These are phyloP conservation scores for Fusarium sp. DNA, from an alignment of 2,329 filamentous ascomycete species.

Conservation along the genomic window DNA sequence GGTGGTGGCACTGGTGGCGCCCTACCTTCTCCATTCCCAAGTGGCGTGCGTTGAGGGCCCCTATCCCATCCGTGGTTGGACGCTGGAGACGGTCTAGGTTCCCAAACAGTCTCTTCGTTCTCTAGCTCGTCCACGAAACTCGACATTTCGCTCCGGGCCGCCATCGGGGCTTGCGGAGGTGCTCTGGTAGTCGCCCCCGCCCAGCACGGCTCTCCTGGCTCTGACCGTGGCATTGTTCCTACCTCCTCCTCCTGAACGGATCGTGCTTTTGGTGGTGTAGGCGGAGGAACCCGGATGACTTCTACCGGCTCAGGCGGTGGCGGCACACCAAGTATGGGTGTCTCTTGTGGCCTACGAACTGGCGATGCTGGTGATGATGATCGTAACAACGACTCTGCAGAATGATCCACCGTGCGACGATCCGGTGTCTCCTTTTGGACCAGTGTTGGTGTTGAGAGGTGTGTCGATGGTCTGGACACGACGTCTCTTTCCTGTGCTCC, in stretches of 20 bases:
- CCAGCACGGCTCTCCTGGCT: constrained; percentile 11
- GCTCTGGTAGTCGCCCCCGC: not conserved
- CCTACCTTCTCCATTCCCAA: constrained; percentile 4
- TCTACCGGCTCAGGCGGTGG: constrained; percentile 26
- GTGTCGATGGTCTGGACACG: not conserved
- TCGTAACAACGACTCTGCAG: not conserved
- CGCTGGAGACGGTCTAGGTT: constrained; percentile 16
- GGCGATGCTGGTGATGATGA: constrained; percentile 15
- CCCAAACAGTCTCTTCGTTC: constrained; percentile 12
- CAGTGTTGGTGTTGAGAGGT: not conserved
- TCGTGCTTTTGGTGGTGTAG: constrained; percentile 33
- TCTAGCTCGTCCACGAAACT: constrained; percentile 8
- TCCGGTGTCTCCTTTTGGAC: not conserved
- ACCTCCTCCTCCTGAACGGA: not conserved
- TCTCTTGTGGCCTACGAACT: constrained; percentile 15
- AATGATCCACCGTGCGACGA: not conserved
- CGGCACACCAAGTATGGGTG: constrained; percentile 18
- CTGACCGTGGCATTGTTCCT: constrained; percentile 14
- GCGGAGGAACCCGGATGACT: constrained; percentile 22
- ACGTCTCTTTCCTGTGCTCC: not conserved
- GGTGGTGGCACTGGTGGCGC: constrained; percentile 9
- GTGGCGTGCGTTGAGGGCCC: constrained; percentile 6
- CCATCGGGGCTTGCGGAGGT: constrained; percentile 9
- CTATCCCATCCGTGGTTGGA: constrained; percentile 11
- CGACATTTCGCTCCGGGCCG: constrained; percentile 10